phyloP scores from a whole-genome alignment of 805 yeast genomes.

The Cephaloascus albidus region DNA sequence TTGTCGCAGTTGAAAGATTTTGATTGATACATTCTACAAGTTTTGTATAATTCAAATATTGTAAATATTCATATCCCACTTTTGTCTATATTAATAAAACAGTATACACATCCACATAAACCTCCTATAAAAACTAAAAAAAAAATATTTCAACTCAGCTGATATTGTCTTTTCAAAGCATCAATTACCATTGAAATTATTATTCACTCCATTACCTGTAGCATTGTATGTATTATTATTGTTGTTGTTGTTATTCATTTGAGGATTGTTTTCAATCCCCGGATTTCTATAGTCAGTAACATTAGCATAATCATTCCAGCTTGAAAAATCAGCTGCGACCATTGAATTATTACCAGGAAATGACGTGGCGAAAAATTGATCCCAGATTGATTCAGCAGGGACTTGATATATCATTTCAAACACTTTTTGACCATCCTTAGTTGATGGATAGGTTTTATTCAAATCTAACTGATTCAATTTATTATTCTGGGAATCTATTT shows the following conservation, averaged over 20 bases:
- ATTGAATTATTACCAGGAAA: background rate
- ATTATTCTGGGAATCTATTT: background rate
- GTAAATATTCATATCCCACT: too few species aligned
- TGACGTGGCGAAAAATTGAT: slow-evolving; percentile 39
- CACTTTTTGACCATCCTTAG: slow-evolving; percentile 43
- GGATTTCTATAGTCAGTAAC: too few species aligned
- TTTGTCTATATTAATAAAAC: background rate
- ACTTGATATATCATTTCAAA: slow-evolving; percentile 55
- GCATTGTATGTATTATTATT: background rate
- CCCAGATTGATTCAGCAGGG: slow-evolving; percentile 63
- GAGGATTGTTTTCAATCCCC: too few species aligned
- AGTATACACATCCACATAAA: background rate
- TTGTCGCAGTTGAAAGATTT: slow-evolving; percentile 7
- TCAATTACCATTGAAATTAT: background rate
- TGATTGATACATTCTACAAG: slow-evolving; percentile 1
- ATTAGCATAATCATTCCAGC: too few species aligned
- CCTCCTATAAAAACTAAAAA: background rate
- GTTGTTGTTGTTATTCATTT: background rate
- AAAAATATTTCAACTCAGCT: background rate
- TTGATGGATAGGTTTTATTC: slow-evolving; percentile 2
- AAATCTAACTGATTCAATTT: background rate
- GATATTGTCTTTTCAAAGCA: too few species aligned
- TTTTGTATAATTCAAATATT: too few species aligned
- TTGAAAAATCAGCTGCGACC: too few species aligned
- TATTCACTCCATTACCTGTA: background rate